Conservation (phyloP, 305 asterid genomes). For the Fraxinus angustifolia region DNA sequence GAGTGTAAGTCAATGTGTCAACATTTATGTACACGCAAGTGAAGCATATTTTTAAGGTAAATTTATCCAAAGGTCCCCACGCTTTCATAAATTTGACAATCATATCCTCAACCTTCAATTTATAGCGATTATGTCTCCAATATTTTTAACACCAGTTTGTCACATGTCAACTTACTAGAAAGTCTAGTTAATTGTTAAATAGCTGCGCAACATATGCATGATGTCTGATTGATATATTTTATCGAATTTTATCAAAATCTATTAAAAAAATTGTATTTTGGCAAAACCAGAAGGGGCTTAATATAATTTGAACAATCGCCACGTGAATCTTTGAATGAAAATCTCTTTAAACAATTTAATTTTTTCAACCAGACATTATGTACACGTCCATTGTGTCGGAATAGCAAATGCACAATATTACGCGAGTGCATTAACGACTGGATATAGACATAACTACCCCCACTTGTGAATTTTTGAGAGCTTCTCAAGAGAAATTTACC, state of each 20-base stretch:
- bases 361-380: not conserved
- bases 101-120: not conserved
- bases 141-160: not conserved
- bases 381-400: not conserved
- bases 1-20: not conserved
- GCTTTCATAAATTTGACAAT: not conserved
- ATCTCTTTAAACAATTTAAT: not conserved
- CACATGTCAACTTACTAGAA: not conserved
- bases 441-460: not conserved
- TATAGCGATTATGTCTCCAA: not conserved
- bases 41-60: not conserved
- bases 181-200: not conserved
- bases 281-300: no score
- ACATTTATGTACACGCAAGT: no score
- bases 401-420: not conserved
- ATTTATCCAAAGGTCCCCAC: not conserved
- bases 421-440: not conserved
- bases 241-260: not conserved
- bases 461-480: not conserved
- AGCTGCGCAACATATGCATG: not conserved
- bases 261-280: no score
- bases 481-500: not conserved
- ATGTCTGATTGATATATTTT: not conserved
- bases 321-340: not conserved
- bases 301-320: not conserved